These are phyloP conservation scores for Microdochium bolleyi DNA, from an alignment of 2,329 filamentous ascomycete genomes.

Conservation along the genomic window DNA sequence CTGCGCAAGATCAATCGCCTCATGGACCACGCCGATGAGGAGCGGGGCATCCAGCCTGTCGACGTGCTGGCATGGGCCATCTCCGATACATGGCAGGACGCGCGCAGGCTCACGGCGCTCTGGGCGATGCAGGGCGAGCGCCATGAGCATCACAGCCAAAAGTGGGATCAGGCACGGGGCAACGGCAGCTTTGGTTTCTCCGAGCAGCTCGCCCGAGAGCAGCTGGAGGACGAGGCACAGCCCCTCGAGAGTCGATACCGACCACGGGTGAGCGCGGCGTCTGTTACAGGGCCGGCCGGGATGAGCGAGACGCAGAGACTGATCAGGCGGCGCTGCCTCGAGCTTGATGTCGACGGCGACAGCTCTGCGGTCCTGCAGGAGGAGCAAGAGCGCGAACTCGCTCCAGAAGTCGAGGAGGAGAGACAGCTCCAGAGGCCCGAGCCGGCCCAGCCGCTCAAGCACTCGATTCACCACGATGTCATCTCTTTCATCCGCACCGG, in stretches of 20 bases:
- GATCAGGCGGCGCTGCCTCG: slow-evolving; percentile 11
- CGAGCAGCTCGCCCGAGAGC: slow-evolving; percentile 22
- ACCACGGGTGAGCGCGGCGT: slow-evolving; percentile 14
- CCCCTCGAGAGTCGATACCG: slow-evolving; percentile 43
- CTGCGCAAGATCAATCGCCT: slow-evolving; percentile 16
- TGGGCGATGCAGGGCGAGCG: slow-evolving; percentile 54
- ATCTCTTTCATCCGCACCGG: slow-evolving; percentile 28
- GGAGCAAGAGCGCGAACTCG: slow-evolving; percentile 62
- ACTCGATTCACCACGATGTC: slow-evolving; percentile 36
- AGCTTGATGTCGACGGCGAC: background rate
- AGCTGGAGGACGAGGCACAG: slow-evolving; percentile 48
- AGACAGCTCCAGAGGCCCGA: slow-evolving; percentile 42
- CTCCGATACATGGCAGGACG: slow-evolving; percentile 43
- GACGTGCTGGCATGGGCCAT: slow-evolving; percentile 56
- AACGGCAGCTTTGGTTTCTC: slow-evolving; percentile 8
- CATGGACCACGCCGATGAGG: background rate
- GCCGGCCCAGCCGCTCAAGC: slow-evolving; percentile 24
- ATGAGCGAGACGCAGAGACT: slow-evolving; percentile 17
- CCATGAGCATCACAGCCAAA: slow-evolving; percentile 29
- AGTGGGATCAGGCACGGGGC: slow-evolving; percentile 20
- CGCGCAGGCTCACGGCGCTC: slow-evolving; percentile 40
- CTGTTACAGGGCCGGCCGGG: background rate
- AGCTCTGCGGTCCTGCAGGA: slow-evolving; percentile 34
- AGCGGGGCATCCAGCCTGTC: slow-evolving; percentile 27
- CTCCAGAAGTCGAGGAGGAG: slow-evolving; percentile 56